Conservation (phyloP, 495 filamentous ascomycete genomes). For the Venustampulla echinocandica region DNA sequence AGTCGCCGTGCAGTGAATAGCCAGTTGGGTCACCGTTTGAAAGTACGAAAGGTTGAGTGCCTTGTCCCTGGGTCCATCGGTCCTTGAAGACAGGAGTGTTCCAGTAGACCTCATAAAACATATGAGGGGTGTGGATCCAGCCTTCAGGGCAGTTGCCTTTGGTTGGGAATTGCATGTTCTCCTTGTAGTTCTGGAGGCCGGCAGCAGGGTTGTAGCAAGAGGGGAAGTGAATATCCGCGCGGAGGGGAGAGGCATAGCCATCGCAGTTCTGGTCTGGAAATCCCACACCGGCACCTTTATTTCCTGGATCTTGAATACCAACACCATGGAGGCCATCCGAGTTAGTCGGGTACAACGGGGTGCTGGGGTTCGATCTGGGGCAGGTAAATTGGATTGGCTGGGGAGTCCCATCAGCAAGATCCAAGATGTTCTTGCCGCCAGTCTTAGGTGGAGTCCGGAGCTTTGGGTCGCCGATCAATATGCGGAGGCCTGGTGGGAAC, state of each 20-base stretch:
- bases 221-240: slow-evolving; percentile 82
- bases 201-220: slow-evolving; percentile 78
- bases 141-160: slow-evolving; percentile 44
- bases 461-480: slow-evolving; percentile 58
- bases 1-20: slow-evolving; percentile 68
- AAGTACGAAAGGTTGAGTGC: slow-evolving; percentile 36
- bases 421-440: slow-evolving; percentile 24
- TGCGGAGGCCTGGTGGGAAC: slow-evolving; percentile 62
- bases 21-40: slow-evolving; percentile 57
- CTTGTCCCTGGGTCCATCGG: slow-evolving; percentile 39
- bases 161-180: slow-evolving; percentile 49
- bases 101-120: slow-evolving; percentile 59
- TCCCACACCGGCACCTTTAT: slow-evolving; percentile 29
- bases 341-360: slow-evolving; percentile 17
- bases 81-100: slow-evolving; percentile 43
- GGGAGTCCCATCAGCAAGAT: slow-evolving; percentile 14
- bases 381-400: slow-evolving; percentile 45
- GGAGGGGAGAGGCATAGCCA: slow-evolving; percentile 41
- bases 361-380: slow-evolving; percentile 26
- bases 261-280: slow-evolving; percentile 54
- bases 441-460: slow-evolving; percentile 34
- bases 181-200: slow-evolving; percentile 51
- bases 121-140: slow-evolving; percentile 35
- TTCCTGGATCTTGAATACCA: slow-evolving; percentile 40
- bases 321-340: slow-evolving; percentile 27